Conservation (phyloP, 2,329 filamentous ascomycete genomes). For the Epicoccum sorghinum region DNA sequence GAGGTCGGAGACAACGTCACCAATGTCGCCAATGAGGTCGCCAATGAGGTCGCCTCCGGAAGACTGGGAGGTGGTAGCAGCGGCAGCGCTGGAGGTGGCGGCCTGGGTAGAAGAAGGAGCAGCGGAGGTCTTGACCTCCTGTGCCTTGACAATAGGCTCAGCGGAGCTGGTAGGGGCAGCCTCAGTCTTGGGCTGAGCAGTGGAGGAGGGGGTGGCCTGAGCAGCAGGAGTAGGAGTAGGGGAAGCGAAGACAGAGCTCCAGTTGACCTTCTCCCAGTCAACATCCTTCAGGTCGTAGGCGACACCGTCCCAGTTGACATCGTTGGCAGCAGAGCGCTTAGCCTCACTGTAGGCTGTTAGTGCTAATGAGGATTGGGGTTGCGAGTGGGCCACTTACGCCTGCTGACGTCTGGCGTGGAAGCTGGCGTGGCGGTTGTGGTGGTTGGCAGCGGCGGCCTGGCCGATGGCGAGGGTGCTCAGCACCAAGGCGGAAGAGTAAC, state of each 20-base stretch:
- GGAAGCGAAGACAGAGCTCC: conserved; percentile 27
- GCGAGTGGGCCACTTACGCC: conserved; percentile 30
- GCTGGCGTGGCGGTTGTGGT: conserved; percentile 43
- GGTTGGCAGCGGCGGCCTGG: conserved; percentile 40
- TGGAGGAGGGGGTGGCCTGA: conserved; percentile 2
- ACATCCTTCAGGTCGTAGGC: conserved; percentile 35
- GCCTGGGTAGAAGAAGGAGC: conserved; percentile 3
- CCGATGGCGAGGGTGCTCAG: conserved; percentile 46
- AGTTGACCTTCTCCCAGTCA: conserved; percentile 38
- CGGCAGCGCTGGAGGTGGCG: neutral
- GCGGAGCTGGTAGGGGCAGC: conserved; percentile 16
- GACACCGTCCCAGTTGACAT: conserved; percentile 41
- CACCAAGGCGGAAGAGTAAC: conserved; percentile 45
- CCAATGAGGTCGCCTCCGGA: conserved; percentile 7
- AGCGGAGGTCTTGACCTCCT: conserved; percentile 17
- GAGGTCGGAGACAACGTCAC: conserved; percentile 24
- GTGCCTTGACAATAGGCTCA: conserved; percentile 5
- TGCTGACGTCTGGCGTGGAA: conserved; percentile 45
- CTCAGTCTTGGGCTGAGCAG: conserved; percentile 5
- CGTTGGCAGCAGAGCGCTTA: conserved; percentile 33
- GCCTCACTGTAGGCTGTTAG: conserved; percentile 26
- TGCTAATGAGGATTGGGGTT: neutral
- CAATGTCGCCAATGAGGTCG: conserved; percentile 20
- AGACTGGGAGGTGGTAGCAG: conserved; percentile 7
- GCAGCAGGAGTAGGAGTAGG: conserved; percentile 21